Percentiles rank a stretch among this genome's conserved stretches.
phyloP scores from a whole-genome alignment of 352 stramenopile species.

The Phytophthora pinifolia region DNA sequence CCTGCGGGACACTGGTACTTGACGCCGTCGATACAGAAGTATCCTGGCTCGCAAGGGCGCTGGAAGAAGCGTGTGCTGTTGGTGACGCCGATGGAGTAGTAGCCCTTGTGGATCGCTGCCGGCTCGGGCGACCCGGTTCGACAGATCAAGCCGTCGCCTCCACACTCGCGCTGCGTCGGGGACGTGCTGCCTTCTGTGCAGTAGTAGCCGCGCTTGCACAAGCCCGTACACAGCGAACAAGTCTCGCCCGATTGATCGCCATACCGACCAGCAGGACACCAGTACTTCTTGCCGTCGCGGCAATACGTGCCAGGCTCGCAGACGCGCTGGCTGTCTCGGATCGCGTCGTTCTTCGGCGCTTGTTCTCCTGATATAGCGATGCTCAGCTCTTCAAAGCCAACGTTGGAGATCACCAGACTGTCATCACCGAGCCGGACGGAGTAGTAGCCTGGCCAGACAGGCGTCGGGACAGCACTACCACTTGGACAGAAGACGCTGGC shows the following conservation, averaged over 20 bases:
- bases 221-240: conserved; percentile 51
- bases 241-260: conserved; percentile 48
- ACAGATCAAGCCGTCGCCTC: conserved; percentile 47
- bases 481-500: conserved; percentile 59
- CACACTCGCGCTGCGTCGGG: conserved; percentile 45
- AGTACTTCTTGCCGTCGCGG: conserved; percentile 39
- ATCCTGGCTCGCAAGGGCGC: conserved; percentile 62
- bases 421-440: conserved; percentile 30
- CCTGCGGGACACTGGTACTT: conserved; percentile 74
- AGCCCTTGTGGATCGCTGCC: conserved; percentile 40
- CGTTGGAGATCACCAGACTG: conserved; percentile 10
- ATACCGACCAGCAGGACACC: conserved; percentile 67
- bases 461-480: conserved; percentile 51
- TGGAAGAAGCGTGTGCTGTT: conserved; percentile 68
- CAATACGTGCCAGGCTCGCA: conserved; percentile 80
- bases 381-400: conserved; percentile 13
- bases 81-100: conserved; percentile 64
- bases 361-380: conserved; percentile 9
- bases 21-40: conserved; percentile 70
- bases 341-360: conserved; percentile 28
- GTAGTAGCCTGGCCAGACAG: conserved; percentile 67
- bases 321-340: conserved; percentile 47
- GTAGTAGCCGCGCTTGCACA: conserved; percentile 68
- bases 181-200: conserved; percentile 55
- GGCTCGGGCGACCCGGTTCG: conserved; percentile 46